Conservation (phyloP, 2,329 filamentous ascomycete species). For the Fusarium foetens region DNA sequence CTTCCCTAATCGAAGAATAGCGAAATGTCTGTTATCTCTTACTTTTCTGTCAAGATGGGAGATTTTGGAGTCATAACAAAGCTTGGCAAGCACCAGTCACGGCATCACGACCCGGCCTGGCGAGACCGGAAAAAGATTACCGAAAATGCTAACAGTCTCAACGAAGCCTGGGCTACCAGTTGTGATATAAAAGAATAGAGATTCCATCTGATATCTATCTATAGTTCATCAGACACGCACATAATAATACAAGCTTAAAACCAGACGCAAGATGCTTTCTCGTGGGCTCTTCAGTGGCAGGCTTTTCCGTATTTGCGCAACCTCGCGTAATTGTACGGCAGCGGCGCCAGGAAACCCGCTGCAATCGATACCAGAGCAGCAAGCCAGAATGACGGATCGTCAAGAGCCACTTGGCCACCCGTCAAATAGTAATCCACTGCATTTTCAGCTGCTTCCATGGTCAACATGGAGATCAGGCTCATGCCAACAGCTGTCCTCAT, state of each 20-base stretch:
- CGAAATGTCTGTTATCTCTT: neutral
- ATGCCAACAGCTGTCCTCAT: slow-evolving; percentile 65
- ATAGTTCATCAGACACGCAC: fast-evolving
- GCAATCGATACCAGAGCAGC: slow-evolving; percentile 58
- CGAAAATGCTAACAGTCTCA: neutral
- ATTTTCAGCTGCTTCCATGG: slow-evolving; percentile 67
- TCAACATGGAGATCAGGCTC: slow-evolving; percentile 68
- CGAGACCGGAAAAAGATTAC: neutral
- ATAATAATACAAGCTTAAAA: neutral
- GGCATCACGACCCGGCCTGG: neutral
- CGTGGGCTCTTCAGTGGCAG: slow-evolving; percentile 51
- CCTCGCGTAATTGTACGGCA: slow-evolving; percentile 64
- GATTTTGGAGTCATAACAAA: neutral
- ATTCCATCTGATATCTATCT: fast-evolving
- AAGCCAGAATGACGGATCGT: slow-evolving; percentile 61
- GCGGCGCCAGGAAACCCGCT: slow-evolving; percentile 59
- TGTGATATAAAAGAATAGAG: fast-evolving
- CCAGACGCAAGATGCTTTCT: neutral
- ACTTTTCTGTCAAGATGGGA: neutral
- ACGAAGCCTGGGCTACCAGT: neutral
- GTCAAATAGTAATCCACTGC: slow-evolving; percentile 65
- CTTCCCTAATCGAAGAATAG: fast-evolving
- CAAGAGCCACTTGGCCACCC: slow-evolving; percentile 59
- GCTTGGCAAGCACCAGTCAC: neutral
- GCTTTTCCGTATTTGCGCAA: slow-evolving; percentile 60